phyloP scores from a whole-genome alignment of 1,284 basidiomycete genomes.

The Ustilago crameri region DNA sequence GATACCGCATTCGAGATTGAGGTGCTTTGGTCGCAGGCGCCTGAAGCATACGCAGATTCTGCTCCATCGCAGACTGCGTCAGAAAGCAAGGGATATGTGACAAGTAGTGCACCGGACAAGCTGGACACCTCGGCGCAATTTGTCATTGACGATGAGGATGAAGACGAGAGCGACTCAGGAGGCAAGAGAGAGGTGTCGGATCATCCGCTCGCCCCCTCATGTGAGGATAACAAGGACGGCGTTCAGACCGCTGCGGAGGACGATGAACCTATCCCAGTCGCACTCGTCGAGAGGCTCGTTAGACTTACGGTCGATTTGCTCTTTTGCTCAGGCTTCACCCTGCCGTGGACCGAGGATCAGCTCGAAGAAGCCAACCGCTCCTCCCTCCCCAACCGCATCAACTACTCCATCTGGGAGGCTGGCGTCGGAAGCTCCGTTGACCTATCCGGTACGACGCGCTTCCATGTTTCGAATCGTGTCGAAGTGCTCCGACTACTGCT shows the following conservation, averaged over 20 bases:
- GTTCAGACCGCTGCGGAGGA: constrained; percentile 1
- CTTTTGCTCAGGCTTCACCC: constrained; percentile 65
- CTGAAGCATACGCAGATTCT: constrained; percentile 17
- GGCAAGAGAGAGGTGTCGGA: constrained; percentile 13
- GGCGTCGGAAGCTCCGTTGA: constrained; percentile 64
- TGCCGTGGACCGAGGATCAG: constrained; percentile 65
- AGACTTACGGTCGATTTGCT: constrained; percentile 57
- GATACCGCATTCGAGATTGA: constrained; percentile 36
- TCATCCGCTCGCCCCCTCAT: constrained; percentile 35
- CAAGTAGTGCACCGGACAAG: constrained; percentile 37
- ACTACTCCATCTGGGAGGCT: constrained; percentile 63
- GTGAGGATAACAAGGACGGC: not conserved
- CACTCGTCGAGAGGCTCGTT: constrained; percentile 50
- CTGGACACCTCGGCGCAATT: constrained; percentile 57
- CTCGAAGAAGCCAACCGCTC: constrained; percentile 16
- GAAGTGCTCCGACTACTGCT: constrained; percentile 62
- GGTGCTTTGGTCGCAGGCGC: constrained; percentile 47
- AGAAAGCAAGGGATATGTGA: not conserved
- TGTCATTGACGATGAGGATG: constrained; percentile 60
- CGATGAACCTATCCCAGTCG: constrained; percentile 22
- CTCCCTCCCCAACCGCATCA: constrained; percentile 10
- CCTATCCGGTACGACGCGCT: constrained; percentile 39
- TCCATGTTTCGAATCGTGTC: constrained; percentile 56
- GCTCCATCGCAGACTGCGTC: not conserved
- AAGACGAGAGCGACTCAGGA: constrained; percentile 24